Conservation (phyloP, 257 asterid species). For the Solanum lycopersicoides region DNA sequence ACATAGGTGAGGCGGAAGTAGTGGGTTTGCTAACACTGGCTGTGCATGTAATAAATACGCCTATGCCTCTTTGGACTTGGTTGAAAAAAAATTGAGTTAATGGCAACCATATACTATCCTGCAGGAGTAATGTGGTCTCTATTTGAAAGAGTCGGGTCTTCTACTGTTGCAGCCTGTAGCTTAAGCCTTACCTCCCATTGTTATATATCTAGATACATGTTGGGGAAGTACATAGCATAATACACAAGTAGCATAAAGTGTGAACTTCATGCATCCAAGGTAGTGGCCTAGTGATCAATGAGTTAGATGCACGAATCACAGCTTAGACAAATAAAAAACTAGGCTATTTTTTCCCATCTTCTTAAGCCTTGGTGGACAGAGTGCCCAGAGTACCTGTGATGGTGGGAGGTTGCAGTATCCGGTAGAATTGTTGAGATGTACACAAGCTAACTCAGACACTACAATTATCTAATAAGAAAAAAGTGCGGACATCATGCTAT, state of each 20-base stretch:
- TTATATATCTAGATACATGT: background rate
- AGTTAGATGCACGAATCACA: background rate
- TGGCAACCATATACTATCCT: background rate
- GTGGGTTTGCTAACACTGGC: background rate
- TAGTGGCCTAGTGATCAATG: background rate
- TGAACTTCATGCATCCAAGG: background rate
- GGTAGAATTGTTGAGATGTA: background rate
- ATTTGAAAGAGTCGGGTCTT: background rate
- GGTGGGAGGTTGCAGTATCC: background rate
- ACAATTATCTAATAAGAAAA: background rate
- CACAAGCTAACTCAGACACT: background rate
- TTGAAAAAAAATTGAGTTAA: background rate
- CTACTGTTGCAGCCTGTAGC: background rate
- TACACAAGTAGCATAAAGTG: background rate
- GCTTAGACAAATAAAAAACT: background rate
- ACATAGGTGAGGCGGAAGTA: background rate
- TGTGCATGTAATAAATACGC: background rate
- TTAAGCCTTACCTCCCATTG: background rate
- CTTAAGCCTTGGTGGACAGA: background rate
- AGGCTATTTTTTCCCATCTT: background rate
- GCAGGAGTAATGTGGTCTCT: background rate
- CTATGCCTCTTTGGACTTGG: background rate
- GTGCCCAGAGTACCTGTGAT: background rate
- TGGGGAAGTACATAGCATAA: background rate
- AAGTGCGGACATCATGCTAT: background rate